phyloP scores from a whole-genome alignment of 495 filamentous ascomycete genomes.

The Daldinia loculata region DNA sequence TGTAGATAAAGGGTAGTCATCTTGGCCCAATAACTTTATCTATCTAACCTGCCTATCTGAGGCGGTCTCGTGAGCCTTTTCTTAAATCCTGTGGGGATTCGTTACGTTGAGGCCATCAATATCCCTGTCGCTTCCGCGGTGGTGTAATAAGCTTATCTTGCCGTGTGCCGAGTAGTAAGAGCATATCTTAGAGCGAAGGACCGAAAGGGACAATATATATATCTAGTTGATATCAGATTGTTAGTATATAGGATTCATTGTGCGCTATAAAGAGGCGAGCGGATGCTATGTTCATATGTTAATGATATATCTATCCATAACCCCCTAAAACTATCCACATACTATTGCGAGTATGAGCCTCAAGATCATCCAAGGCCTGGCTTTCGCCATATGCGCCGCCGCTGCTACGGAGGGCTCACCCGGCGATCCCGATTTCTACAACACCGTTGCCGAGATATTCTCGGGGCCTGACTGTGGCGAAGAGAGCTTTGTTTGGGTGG shows the following conservation, averaged over 20 bases:
- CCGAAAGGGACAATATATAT: background rate
- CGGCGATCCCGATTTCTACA: slow-evolving; percentile 34
- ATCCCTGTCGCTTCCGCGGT: slow-evolving; percentile 5
- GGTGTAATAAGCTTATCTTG: slow-evolving; percentile 29
- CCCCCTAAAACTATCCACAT: background rate
- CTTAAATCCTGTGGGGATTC: background rate
- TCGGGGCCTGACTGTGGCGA: slow-evolving; percentile 25
- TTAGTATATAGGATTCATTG: background rate
- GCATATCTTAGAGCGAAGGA: slow-evolving; percentile 6
- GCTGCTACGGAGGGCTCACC: slow-evolving; percentile 2
- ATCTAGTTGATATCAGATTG: background rate
- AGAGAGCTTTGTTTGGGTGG: slow-evolving; percentile 32
- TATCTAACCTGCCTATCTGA: slow-evolving; percentile 36
- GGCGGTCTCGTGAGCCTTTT: slow-evolving; percentile 15
- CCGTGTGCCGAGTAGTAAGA: background rate
- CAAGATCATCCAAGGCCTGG: slow-evolving; percentile 14
- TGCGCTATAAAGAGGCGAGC: slow-evolving; percentile 7
- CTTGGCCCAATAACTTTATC: slow-evolving; percentile 9
- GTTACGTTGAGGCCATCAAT: slow-evolving; percentile 4
- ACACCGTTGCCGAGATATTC: slow-evolving; percentile 30
- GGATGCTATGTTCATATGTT: background rate
- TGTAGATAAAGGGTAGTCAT: slow-evolving; percentile 5
- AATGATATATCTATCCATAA: background rate
- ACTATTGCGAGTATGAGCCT: background rate
- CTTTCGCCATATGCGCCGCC: slow-evolving; percentile 3